Conservation (phyloP, 2,329 filamentous ascomycete genomes). For the Colletotrichum neosansevieriae region DNA sequence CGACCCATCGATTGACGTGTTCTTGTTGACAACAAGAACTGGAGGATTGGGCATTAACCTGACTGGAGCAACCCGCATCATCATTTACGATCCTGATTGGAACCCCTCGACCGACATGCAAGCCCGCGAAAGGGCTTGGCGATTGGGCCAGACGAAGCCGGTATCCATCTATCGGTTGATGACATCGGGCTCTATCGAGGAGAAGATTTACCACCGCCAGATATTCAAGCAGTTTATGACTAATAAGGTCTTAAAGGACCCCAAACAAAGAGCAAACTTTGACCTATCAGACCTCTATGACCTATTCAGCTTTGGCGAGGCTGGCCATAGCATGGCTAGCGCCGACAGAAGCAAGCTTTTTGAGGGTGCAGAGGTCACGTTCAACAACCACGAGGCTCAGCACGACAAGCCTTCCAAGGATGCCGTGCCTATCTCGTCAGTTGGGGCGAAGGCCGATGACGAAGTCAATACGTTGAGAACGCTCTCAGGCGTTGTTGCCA, state of each 20-base stretch:
- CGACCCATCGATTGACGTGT: conserved; percentile 82
- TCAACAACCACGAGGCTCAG: conserved; percentile 45
- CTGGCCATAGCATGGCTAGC: conserved; percentile 68
- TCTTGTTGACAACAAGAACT: conserved; percentile 94
- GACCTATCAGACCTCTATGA: conserved; percentile 92
- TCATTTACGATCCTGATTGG: conserved; percentile 99
- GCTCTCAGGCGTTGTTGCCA: conserved; percentile 70
- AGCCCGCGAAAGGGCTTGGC: conserved; percentile 94
- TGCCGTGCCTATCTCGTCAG: conserved; percentile 31
- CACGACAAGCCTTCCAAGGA: conserved; percentile 42
- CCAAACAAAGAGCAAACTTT: conserved; percentile 92
- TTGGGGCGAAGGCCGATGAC: conserved; percentile 5
- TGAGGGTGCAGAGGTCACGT: conserved; percentile 80
- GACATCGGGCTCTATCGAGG: conserved; percentile 97
- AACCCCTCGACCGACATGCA: conserved; percentile 97
- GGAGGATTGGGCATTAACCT: conserved; percentile 94
- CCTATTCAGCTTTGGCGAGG: conserved; percentile 82
- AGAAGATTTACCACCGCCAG: conserved; percentile 98
- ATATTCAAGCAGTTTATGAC: conserved; percentile 99
- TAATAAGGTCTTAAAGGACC: conserved; percentile 95
- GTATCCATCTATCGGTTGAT: conserved; percentile 98
- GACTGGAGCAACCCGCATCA: conserved; percentile 93
- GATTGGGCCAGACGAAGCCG: conserved; percentile 92
- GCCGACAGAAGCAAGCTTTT: conserved; percentile 91
- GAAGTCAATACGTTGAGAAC: conserved; percentile 58